Conservation (phyloP, 345 rosid species). For the Acer campestre region DNA sequence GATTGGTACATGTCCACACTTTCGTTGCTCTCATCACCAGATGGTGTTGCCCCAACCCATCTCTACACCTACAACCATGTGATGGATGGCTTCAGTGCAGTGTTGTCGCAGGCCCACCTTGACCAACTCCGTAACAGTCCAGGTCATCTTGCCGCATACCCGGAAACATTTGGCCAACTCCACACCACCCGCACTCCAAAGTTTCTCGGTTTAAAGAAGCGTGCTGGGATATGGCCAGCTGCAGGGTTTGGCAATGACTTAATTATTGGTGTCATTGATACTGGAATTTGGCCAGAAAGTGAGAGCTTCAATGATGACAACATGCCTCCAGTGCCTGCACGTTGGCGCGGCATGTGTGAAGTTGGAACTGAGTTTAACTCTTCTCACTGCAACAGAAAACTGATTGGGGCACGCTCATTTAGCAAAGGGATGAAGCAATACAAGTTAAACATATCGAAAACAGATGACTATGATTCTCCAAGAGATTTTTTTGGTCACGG, state of each 20-base stretch:
- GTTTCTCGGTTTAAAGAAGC: slow-evolving; percentile 42
- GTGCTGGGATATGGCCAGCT: slow-evolving; percentile 42
- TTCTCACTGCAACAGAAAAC: slow-evolving; percentile 46
- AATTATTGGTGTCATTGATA: slow-evolving; percentile 48
- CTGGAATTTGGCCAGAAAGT: slow-evolving; percentile 57
- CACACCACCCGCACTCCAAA: slow-evolving; percentile 43
- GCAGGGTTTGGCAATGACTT: slow-evolving; percentile 43
- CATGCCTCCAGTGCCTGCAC: slow-evolving; percentile 44
- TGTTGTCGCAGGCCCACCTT: slow-evolving; percentile 39
- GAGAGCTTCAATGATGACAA: slow-evolving; percentile 42
- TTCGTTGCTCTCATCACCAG: slow-evolving; percentile 35
- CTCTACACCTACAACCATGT: slow-evolving; percentile 53
- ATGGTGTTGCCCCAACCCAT: slow-evolving; percentile 34
- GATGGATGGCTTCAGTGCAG: slow-evolving; percentile 48
- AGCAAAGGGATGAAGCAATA: slow-evolving; percentile 49
- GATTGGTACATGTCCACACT: slow-evolving; percentile 50
- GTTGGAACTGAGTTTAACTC: slow-evolving; percentile 40
- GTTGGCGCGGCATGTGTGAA: slow-evolving; percentile 50
- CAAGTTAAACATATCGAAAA: slow-evolving; percentile 30
- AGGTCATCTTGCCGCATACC: slow-evolving; percentile 43
- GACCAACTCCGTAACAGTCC: slow-evolving; percentile 34
- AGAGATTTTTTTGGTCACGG: slow-evolving; percentile 57
- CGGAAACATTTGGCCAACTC: slow-evolving; percentile 40
- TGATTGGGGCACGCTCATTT: slow-evolving; percentile 51
- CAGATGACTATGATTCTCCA: slow-evolving; percentile 50